Percentiles rank a stretch among this genome's conserved stretches.
These are phyloP conservation scores for Isabelozyma heimii DNA, from an alignment of 805 yeast species.

Conservation along the genomic window DNA sequence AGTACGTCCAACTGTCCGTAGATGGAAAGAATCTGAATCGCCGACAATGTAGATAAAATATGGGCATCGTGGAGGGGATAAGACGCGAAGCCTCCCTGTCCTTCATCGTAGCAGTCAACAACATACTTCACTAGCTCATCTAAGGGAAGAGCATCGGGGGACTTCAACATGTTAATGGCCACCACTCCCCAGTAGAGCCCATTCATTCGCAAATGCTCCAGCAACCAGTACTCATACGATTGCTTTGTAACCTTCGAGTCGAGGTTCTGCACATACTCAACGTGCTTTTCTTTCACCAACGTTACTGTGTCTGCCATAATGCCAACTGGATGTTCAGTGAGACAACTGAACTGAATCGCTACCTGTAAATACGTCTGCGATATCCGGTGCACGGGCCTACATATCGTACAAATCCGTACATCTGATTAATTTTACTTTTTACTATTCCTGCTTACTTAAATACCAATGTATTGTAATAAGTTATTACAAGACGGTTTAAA, in stretches of 20 bases:
- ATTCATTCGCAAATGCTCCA: slow-evolving; percentile 85
- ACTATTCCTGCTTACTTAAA: no score
- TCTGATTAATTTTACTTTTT: no score
- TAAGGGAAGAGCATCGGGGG: slow-evolving; percentile 53
- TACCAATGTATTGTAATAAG: no score
- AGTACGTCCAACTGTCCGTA: slow-evolving; percentile 52
- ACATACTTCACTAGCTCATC: slow-evolving; percentile 69
- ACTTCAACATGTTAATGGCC: slow-evolving; percentile 61
- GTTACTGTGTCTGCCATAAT: neutral
- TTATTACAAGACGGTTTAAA: no score
- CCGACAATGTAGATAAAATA: slow-evolving; percentile 79
- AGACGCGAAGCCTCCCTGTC: slow-evolving; percentile 83
- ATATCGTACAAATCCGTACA: no score
- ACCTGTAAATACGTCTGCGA: neutral
- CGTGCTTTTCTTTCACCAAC: slow-evolving; percentile 24
- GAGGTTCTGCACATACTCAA: slow-evolving; percentile 32
- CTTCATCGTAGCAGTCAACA: slow-evolving; percentile 55
- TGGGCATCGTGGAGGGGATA: slow-evolving; percentile 90
- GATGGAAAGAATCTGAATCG: slow-evolving; percentile 72
- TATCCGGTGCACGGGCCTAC: neutral
- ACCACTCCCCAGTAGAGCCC: slow-evolving; percentile 96
- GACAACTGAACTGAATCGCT: neutral
- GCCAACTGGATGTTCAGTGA: neutral
- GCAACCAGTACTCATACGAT: slow-evolving; percentile 79
- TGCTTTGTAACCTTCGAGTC: slow-evolving; percentile 32